Evolutionary conservation across 2,329 filamentous ascomycete genomes (phyloP), one percentile per base, ranked within the genome.

Genomic region (Laburnicola sp.): DNA sequence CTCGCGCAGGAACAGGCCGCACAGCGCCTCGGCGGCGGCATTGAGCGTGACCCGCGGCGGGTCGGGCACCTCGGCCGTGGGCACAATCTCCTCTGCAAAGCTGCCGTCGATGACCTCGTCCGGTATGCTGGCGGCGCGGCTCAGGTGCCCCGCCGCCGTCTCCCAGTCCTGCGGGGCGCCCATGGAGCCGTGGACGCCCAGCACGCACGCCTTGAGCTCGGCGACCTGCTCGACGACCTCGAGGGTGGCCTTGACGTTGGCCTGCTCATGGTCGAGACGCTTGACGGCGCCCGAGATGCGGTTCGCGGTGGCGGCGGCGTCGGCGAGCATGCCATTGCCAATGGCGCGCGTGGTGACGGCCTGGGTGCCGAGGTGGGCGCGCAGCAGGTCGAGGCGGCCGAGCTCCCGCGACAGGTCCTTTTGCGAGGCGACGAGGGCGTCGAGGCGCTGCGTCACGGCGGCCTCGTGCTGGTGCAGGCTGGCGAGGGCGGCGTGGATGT

Each of bases 111-210:
- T 81, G 44, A 99, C 93, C 1, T 87, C 80, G 44, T 86, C 81
- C 0, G 93, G 92, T 9, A 99, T 86, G 60, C 88, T 86, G 53
- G 86, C 86, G 5, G 94, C 92, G 38, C 93, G 84, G 57, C 88
- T 85, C 51, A 99, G 82, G 72, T 97, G 97, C 40, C 83, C 88
- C 2, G 94, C 94, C 3, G 94, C 94, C 2, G 91, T 94, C 74
- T 99, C 94, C 94, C 94, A 99, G 76, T 99, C 94, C 74, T 99
- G 94, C 36, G 94, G 91, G 3, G 92, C 93, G 30, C 93, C 94
- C 94, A 99, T 99, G 53, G 89, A 95, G 16, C 92, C 94, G 25
- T 93, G 86, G 8, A 97, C 92, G 37, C 94, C 94, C 53, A 97
- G 85, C 31, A 97, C 90, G 70, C 94, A 99, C 6, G 94, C 89